These are phyloP conservation scores for Moricandia arvensis DNA, from an alignment of 345 rosid genomes.

Conservation along the genomic window DNA sequence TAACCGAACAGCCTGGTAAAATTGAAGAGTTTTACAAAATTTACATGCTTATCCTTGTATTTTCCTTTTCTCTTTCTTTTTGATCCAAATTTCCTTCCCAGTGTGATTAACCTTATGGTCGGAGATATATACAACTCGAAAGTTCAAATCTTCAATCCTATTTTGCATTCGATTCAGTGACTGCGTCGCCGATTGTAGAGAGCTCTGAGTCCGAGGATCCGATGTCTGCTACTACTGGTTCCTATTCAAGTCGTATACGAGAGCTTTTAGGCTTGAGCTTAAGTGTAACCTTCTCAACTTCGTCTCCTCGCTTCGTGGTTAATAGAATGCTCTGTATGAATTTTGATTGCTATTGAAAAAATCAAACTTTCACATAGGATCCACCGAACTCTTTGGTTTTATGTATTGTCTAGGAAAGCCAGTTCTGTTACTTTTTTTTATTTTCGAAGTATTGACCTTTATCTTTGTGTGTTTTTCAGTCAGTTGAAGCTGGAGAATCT, in stretches of 20 bases:
- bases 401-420: neutral
- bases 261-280: slow-evolving; percentile 45
- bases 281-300: slow-evolving; percentile 40
- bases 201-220: slow-evolving; percentile 25
- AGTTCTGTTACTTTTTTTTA: neutral
- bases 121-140: neutral
- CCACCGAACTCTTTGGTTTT: neutral
- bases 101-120: neutral
- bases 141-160: neutral
- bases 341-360: neutral
- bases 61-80: neutral
- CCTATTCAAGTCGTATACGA: slow-evolving; percentile 41
- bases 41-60: neutral
- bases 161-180: slow-evolving; percentile 1
- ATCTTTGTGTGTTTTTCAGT: slow-evolving; percentile 28
- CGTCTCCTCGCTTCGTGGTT: slow-evolving; percentile 7
- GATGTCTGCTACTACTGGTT: slow-evolving; percentile 25
- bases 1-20: slow-evolving; percentile 17
- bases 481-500: slow-evolving; percentile 47
- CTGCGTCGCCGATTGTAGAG: slow-evolving; percentile 19
- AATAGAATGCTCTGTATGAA: neutral
- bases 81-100: neutral
- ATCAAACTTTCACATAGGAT: neutral
- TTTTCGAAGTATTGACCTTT: neutral
- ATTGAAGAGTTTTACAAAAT: neutral